phyloP scores from a whole-genome alignment of 163 green algal genomes.

The Coccomyxa subellipsoidea region DNA sequence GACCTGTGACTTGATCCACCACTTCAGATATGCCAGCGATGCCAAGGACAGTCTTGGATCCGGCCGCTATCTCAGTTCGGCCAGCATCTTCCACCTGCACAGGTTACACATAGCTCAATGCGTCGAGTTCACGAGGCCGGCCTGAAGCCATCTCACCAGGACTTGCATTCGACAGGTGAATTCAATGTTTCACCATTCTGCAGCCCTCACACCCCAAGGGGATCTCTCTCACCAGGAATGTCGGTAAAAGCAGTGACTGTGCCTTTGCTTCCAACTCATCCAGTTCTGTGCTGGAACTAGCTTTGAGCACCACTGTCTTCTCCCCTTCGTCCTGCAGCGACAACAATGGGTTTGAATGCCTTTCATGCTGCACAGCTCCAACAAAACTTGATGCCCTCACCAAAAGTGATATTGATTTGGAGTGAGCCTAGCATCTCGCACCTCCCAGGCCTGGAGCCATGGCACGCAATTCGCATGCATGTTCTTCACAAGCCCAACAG shows the following conservation, averaged over 20 bases:
- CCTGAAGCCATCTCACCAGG: too few species aligned
- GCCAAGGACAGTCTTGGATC: slow-evolving; percentile 27
- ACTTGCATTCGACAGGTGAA: too few species aligned
- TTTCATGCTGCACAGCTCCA: slow-evolving; percentile 5
- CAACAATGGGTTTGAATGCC: too few species aligned
- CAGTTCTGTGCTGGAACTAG: not conserved
- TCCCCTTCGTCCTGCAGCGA: slow-evolving; percentile 25
- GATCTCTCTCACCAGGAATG: slow-evolving; percentile 5
- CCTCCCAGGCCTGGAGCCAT: slow-evolving; percentile 31
- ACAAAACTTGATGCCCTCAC: not conserved
- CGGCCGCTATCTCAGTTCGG: slow-evolving; percentile 26
- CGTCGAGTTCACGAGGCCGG: not conserved
- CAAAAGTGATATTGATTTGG: too few species aligned
- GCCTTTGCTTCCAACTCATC: not conserved
- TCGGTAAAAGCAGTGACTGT: slow-evolving; percentile 6
- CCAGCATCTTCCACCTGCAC: slow-evolving; percentile 33
- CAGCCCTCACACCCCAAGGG: too few species aligned
- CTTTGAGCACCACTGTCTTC: slow-evolving; percentile 33
- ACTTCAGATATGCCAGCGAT: slow-evolving; percentile 22
- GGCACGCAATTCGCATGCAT: slow-evolving; percentile 14
- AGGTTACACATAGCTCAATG: not conserved
- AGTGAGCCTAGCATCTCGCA: too few species aligned
- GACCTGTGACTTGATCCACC: slow-evolving; percentile 30
- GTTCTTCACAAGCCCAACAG: slow-evolving; percentile 26
- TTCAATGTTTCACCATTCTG: too few species aligned